Conservation (phyloP, 1,284 basidiomycete genomes). For the Microbotryomycetes sp. region DNA sequence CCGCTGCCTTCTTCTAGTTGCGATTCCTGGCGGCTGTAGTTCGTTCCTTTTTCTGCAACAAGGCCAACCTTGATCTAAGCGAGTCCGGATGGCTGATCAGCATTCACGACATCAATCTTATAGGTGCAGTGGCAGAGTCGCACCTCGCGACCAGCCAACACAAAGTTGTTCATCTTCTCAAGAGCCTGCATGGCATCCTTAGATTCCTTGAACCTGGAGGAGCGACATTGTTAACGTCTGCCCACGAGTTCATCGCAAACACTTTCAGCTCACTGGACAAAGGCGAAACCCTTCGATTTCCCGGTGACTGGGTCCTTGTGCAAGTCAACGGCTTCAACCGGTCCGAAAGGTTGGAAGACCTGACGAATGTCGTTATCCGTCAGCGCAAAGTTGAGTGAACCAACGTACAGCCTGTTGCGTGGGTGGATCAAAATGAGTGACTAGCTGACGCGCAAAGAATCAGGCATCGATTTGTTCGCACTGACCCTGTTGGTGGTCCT, state of each 20-base stretch:
- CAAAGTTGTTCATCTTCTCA: constrained; percentile 97
- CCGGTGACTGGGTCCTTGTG: constrained; percentile 73
- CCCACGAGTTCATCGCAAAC: neutral
- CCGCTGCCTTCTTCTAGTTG: constrained; percentile 31
- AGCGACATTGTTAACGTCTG: constrained; percentile 5
- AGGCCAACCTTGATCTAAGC: constrained; percentile 37
- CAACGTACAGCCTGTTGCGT: constrained; percentile 79
- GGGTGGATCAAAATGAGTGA: constrained; percentile 54
- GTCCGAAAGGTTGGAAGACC: constrained; percentile 97
- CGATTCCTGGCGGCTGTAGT: constrained; percentile 9
- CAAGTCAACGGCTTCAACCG: constrained; percentile 95
- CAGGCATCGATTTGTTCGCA: neutral
- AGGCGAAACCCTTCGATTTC: constrained; percentile 94
- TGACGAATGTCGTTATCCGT: constrained; percentile 93
- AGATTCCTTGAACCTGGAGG: constrained; percentile 66
- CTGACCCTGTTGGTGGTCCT: neutral
- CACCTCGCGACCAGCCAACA: constrained; percentile 86
- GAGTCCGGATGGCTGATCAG: neutral
- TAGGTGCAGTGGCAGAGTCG: no score
- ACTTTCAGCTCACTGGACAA: constrained; percentile 69
- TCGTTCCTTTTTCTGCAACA: constrained; percentile 35
- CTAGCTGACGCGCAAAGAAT: neutral
- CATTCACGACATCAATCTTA: no score
- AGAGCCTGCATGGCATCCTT: constrained; percentile 93
- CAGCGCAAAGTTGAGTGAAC: constrained; percentile 92